Conservation (phyloP, 495 filamentous ascomycete genomes). For the Astrothelium macrocarpum region DNA sequence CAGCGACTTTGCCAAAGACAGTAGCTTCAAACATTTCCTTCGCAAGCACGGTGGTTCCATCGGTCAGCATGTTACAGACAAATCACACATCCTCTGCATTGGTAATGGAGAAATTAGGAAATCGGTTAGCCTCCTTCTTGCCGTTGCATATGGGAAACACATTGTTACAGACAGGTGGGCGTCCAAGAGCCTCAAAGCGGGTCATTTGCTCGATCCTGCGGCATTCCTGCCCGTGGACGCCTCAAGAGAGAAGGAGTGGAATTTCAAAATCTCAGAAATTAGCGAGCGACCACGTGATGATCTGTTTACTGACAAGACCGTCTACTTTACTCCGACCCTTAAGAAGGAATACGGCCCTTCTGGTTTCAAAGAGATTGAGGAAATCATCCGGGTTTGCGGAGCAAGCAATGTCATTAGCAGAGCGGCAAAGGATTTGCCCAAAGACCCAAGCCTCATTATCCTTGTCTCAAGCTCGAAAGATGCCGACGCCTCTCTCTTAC, state of each 20-base stretch:
- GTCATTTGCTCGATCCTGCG: slow-evolving; percentile 21
- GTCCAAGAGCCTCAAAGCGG: slow-evolving; percentile 19
- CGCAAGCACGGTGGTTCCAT: slow-evolving; percentile 22
- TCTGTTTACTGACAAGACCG: slow-evolving; percentile 22
- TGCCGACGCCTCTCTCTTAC: slow-evolving; percentile 8
- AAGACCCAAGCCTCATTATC: slow-evolving; percentile 6
- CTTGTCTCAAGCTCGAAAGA: slow-evolving; percentile 7
- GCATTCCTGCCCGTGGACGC: slow-evolving; percentile 25
- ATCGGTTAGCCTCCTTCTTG: slow-evolving; percentile 32
- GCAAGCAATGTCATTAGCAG: slow-evolving; percentile 8
- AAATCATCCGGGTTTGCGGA: slow-evolving; percentile 10
- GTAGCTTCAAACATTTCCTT: slow-evolving; percentile 26
- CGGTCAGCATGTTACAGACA: slow-evolving; percentile 5
- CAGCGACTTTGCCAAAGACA: slow-evolving; percentile 16
- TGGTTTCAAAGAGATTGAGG: slow-evolving; percentile 13
- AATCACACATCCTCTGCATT: slow-evolving; percentile 17
- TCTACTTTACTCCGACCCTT: slow-evolving; percentile 31
- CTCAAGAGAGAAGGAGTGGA: slow-evolving; percentile 30
- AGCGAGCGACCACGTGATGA: slow-evolving; percentile 11
- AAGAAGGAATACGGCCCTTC: slow-evolving; percentile 6
- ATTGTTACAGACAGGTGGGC: slow-evolving; percentile 37
- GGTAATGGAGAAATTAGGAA: slow-evolving; percentile 31
- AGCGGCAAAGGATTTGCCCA: background rate
- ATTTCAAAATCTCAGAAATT: slow-evolving; percentile 24
- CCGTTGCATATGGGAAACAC: slow-evolving; percentile 27